phyloP scores from a whole-genome alignment of 106 monocot species.

The Chionographis japonica region DNA sequence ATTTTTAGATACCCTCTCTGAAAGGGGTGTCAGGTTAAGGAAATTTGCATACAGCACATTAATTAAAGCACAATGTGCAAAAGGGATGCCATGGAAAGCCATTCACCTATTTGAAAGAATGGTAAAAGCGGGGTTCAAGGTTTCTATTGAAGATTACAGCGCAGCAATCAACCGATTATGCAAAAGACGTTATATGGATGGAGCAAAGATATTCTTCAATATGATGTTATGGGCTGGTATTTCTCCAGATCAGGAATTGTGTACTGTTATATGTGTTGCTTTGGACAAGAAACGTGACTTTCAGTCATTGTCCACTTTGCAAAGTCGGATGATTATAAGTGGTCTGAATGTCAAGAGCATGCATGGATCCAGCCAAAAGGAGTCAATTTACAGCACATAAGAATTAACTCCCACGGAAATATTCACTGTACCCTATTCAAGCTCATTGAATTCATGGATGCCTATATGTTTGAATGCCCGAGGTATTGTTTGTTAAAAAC shows the following conservation, averaged over 20 bases:
- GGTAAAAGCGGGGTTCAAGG: slow-evolving; percentile 41
- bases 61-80: slow-evolving; percentile 65
- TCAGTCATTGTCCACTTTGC: slow-evolving; percentile 19
- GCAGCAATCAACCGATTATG: slow-evolving; percentile 64
- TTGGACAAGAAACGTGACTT: slow-evolving; percentile 23
- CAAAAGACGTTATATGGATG: slow-evolving; percentile 36
- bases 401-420: no score
- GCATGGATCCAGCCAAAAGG: no score
- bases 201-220: slow-evolving; percentile 41
- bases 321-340: slow-evolving; percentile 42
- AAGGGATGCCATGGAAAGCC: slow-evolving; percentile 48
- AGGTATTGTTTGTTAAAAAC: no score
- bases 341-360: slow-evolving; percentile 13
- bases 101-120: slow-evolving; percentile 50
- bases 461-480: no score
- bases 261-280: slow-evolving; percentile 21
- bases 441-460: no score
- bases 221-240: slow-evolving; percentile 54
- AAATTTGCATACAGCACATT: slow-evolving; percentile 67
- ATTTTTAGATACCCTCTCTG: slow-evolving; percentile 26
- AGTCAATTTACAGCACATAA: no score
- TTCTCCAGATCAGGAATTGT: slow-evolving; percentile 50
- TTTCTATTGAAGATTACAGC: slow-evolving; percentile 53
- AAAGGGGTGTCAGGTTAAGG: slow-evolving; percentile 35
- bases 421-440: no score